Base-by-base conservation (phyloP, 202 grass and related monocot species). In the Brachypodium distachyon region DNA sequence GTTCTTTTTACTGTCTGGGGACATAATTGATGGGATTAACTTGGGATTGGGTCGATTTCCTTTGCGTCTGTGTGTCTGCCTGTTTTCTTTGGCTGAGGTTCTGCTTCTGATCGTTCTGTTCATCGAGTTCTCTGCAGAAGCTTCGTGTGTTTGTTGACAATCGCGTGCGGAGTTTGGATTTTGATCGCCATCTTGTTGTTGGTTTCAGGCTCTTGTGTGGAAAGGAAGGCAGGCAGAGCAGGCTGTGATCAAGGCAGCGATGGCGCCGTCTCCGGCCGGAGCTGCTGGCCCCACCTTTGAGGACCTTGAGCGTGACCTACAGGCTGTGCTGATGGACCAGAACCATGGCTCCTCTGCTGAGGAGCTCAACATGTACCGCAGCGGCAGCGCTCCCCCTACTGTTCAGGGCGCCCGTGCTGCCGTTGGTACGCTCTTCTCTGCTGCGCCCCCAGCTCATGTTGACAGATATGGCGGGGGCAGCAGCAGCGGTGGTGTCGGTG, bases 321-420 rank as follows among this genome's bases (percentile, higher is more conserved):
- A 97, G 63, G 91, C 88, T 22, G 72, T 97, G 48, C 47, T 94
- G 49, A 78, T 86, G 67, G 95, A 92, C 19, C 89, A 94, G 72
- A 91, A 97, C 78, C 81, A 84, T 3, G 78, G 70, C 10, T 26
- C 88, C 2, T 76, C 90, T 7, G 47, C 70, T 0, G 84, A 94
- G 62, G 95, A 97, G 57, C 89, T 97, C 42, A 92, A 80, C 83
- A 94, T 94, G 7, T 89, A 79, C 63, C 94, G 94, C 26, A 92
- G 88, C 16, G 94, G 94, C 41, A 97, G 94, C 28, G 94, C 94
- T 21, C 94, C 95, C 12, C 95, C 95, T 5, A 97, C 91, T 1
- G 95, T 97, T 0, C 91, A 97, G 77, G 94, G 91, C 14, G 87
- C 91, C 40, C 82, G 95, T 42, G 90, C 84, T 14, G 88, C 91